Evolutionary conservation across 768 basidiomycete genomes (phyloP).

Genomic region (Boletus vermiculosoides): DNA sequence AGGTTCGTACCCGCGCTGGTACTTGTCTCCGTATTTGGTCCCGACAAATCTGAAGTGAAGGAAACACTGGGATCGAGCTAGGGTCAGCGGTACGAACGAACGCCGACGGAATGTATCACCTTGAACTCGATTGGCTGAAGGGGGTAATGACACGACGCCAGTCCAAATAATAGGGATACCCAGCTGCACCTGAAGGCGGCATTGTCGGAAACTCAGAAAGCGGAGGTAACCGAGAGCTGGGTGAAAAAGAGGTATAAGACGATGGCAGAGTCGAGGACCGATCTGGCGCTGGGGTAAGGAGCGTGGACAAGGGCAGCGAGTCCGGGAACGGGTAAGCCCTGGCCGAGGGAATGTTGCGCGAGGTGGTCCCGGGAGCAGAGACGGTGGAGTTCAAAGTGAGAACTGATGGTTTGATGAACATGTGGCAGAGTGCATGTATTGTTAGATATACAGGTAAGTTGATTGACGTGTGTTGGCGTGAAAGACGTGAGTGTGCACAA

Average conservation of each 20-base stretch:
- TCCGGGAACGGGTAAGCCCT: constrained; percentile 13
- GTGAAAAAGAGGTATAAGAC: not conserved
- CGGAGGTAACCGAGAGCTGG: not conserved
- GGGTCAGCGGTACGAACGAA: constrained; percentile 3
- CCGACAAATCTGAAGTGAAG: not conserved
- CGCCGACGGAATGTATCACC: constrained; percentile 6
- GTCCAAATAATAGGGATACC: not conserved
- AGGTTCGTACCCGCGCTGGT: constrained; percentile 22
- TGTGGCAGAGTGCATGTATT: constrained; percentile 31
- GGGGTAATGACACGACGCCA: not conserved
- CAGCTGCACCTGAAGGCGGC: not conserved
- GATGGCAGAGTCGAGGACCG: constrained; percentile 3
- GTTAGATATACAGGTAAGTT: constrained; percentile 16
- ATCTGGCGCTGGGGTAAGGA: constrained; percentile 5
- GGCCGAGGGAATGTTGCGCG: constrained; percentile 6
- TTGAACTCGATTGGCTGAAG: constrained; percentile 3
- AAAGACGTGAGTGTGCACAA: constrained; percentile 23
- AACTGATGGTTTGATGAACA: constrained; percentile 26
- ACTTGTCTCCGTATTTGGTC: constrained; percentile 2
- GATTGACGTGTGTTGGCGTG: constrained; percentile 19
- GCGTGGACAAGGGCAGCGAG: constrained; percentile 21
- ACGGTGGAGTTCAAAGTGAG: constrained; percentile 16
- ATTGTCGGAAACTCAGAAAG: constrained; percentile 1
- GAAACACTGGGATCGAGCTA: constrained; percentile 1
- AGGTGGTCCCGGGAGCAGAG: constrained; percentile 8